phyloP scores from a whole-genome alignment of 2,329 filamentous ascomycete genomes.

The Pestalotiopsis sp. region DNA sequence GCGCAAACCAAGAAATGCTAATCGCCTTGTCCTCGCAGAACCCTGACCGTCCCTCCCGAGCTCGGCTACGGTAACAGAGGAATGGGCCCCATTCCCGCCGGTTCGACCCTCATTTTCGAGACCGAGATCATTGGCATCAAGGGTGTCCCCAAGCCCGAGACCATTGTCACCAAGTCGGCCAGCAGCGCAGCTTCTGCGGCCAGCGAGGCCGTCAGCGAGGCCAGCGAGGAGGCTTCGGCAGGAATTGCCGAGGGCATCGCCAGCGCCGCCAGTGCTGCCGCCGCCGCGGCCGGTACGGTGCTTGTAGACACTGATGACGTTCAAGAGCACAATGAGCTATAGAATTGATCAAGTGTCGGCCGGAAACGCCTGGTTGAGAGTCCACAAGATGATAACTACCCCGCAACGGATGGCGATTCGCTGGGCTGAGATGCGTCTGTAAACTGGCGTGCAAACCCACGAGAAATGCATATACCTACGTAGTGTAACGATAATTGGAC shows the following conservation, averaged over 20 bases:
- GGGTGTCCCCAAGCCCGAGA: constrained; percentile 63
- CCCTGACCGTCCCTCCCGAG: constrained; percentile 85
- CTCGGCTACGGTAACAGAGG: constrained; percentile 77
- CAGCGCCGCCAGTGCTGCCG: constrained; percentile 48
- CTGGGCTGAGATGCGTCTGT: not conserved
- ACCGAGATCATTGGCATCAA: constrained; percentile 86
- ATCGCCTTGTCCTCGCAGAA: constrained; percentile 46
- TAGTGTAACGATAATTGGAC: too few species aligned
- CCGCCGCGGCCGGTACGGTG: constrained; percentile 54
- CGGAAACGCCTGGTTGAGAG: not conserved
- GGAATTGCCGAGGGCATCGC: constrained; percentile 44
- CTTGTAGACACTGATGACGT: constrained; percentile 57
- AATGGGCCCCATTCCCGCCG: constrained; percentile 82
- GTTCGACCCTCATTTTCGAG: constrained; percentile 86
- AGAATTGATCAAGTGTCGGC: constrained; percentile 19
- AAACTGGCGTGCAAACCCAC: too few species aligned
- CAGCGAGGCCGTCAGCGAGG: constrained; percentile 13
- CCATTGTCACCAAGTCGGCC: constrained; percentile 43
- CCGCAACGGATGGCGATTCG: not conserved
- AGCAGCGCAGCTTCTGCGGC: constrained; percentile 28
- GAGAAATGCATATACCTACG: too few species aligned
- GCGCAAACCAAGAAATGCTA: constrained; percentile 16
- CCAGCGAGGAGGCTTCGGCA: constrained; percentile 28
- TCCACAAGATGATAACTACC: too few species aligned
- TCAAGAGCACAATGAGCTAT: constrained; percentile 65